A percentile compares a stretch with the other conserved stretches of the same genome.
These are phyloP conservation scores for Diplodia intermedia DNA, from an alignment of 2,329 filamentous ascomycete genomes.

Conservation along the genomic window DNA sequence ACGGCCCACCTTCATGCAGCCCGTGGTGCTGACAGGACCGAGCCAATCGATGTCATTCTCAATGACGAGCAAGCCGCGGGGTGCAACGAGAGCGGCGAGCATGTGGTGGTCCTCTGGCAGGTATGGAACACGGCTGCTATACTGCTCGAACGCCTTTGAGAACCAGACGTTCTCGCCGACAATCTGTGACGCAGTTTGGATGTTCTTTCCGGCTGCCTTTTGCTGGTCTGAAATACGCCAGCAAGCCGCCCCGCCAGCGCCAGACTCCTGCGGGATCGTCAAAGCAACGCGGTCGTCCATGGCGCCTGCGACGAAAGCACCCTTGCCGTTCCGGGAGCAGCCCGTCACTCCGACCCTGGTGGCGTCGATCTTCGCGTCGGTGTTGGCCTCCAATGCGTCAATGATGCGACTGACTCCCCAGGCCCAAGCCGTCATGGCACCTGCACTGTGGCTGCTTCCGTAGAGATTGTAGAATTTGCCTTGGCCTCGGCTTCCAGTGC, in stretches of 20 bases:
- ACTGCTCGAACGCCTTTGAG: slow-evolving; percentile 61
- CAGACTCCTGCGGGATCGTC: slow-evolving; percentile 68
- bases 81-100: slow-evolving; percentile 63
- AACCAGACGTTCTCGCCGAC: slow-evolving; percentile 70
- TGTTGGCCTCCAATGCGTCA: slow-evolving; percentile 62
- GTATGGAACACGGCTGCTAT: slow-evolving; percentile 54
- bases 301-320: slow-evolving; percentile 67
- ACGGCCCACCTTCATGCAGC: slow-evolving; percentile 63
- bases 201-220: slow-evolving; percentile 61
- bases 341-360: slow-evolving; percentile 62
- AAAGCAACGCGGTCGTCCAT: slow-evolving; percentile 66
- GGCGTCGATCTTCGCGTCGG: slow-evolving; percentile 54
- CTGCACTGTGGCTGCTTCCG: slow-evolving; percentile 61
- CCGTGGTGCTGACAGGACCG: slow-evolving; percentile 63
- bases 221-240: slow-evolving; percentile 60
- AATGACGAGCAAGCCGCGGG: slow-evolving; percentile 61
- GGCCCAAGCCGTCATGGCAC: slow-evolving; percentile 67
- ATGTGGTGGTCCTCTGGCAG: slow-evolving; percentile 66
- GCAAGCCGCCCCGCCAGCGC: slow-evolving; percentile 66
- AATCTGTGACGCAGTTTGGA: slow-evolving; percentile 67
- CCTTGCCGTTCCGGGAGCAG: slow-evolving; percentile 70
- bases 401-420: slow-evolving; percentile 68
- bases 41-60: slow-evolving; percentile 68
- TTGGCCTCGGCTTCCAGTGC: slow-evolving; percentile 57
- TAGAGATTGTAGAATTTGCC: slow-evolving; percentile 68